phyloP scores from a whole-genome alignment of 441 rosid species.

The Erysimum pusillum region DNA sequence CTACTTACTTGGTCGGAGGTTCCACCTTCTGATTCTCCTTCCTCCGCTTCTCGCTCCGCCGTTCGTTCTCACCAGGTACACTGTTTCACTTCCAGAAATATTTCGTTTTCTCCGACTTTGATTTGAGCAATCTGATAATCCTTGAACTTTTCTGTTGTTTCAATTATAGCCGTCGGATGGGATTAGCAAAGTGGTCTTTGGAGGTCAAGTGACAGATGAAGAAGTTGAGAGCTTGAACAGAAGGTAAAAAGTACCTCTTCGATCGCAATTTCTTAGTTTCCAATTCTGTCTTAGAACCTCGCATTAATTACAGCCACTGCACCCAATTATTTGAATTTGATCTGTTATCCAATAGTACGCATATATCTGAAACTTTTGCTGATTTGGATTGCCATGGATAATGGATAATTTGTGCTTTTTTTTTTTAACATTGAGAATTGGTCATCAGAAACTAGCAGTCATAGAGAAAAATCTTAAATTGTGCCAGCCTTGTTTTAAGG shows the following conservation, averaged over 20 bases:
- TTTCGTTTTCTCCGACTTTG: not conserved
- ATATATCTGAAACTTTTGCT: not conserved
- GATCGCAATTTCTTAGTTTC: not conserved
- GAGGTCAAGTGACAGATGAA: slow-evolving; percentile 97
- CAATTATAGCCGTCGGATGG: slow-evolving; percentile 88
- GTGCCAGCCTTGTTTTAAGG: not conserved
- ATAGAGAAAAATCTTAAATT: not conserved
- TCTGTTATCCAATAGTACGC: not conserved
- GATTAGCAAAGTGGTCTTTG: slow-evolving; percentile 91
- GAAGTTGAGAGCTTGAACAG: slow-evolving; percentile 83
- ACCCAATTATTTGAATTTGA: slow-evolving; percentile 15
- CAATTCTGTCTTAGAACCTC: not conserved
- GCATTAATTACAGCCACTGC: no score
- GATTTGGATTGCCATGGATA: not conserved
- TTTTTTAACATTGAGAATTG: not conserved
- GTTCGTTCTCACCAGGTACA: slow-evolving; percentile 70
- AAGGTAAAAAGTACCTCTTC: slow-evolving; percentile 62
- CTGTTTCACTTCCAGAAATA: not conserved
- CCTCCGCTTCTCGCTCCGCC: slow-evolving; percentile 70
- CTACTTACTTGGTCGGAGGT: slow-evolving; percentile 96
- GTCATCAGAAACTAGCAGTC: not conserved
- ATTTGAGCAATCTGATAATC: not conserved
- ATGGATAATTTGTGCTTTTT: not conserved
- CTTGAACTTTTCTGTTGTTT: not conserved
- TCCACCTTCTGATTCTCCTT: slow-evolving; percentile 65